phyloP scores from a whole-genome alignment of 2,329 filamentous ascomycete genomes.

The Talaromyces rugulosus region DNA sequence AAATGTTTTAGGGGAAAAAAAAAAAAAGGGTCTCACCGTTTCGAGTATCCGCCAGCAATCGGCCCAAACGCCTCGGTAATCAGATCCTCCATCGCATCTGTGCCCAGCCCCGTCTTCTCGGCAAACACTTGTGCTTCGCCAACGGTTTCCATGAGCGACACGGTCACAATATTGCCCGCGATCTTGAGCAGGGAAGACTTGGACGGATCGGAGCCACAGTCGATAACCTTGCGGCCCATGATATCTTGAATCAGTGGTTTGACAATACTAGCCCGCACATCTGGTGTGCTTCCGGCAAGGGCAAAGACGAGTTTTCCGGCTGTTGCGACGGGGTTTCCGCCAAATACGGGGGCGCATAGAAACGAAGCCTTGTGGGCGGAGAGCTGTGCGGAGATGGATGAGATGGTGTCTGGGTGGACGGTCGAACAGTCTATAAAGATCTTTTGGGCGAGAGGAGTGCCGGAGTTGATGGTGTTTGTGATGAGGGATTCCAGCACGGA shows the following conservation, averaged over 20 bases:
- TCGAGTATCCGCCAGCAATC: conserved; percentile 40
- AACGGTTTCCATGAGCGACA: conserved; percentile 44
- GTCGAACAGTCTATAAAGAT: conserved; percentile 84
- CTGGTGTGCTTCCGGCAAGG: conserved; percentile 34
- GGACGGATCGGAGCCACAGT: conserved; percentile 40
- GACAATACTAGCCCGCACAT: conserved; percentile 25
- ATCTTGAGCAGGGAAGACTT: conserved; percentile 44
- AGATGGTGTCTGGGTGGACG: conserved; percentile 68
- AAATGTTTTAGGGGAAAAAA: background rate
- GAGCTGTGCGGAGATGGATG: conserved; percentile 28
- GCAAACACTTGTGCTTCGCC: conserved; percentile 45
- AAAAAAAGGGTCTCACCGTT: conserved; percentile 22
- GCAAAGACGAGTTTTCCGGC: conserved; percentile 45
- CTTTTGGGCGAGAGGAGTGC: conserved; percentile 58
- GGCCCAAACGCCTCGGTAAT: conserved; percentile 42
- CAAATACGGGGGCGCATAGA: conserved; percentile 42
- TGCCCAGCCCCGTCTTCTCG: conserved; percentile 43
- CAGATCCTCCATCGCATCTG: conserved; percentile 38
- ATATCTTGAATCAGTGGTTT: conserved; percentile 41
- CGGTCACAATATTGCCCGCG: conserved; percentile 42
- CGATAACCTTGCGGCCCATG: conserved; percentile 41
- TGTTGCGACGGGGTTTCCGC: conserved; percentile 40
- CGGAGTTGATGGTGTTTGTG: conserved; percentile 21
- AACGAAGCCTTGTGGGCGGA: conserved; percentile 33
- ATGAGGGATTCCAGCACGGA: conserved; percentile 31